Evolutionary conservation across 2,329 filamentous ascomycete genomes (phyloP).

Genomic region (Cryphonectria japonica): DNA sequence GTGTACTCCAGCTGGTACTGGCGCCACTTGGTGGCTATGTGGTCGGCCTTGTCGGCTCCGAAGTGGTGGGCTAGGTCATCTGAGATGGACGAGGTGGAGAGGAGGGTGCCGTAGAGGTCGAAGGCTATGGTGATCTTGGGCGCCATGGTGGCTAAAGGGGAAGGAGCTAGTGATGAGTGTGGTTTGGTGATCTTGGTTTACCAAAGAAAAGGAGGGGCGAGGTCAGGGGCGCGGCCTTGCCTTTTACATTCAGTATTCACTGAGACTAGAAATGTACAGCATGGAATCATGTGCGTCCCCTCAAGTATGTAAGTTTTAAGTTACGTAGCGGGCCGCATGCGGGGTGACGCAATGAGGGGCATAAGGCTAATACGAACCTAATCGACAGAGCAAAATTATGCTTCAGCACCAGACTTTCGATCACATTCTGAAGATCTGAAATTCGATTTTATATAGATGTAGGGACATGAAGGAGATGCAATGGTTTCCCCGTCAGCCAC

Average conservation of each 20-base stretch:
- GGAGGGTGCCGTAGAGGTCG: constrained; percentile 75
- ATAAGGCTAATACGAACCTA: neutral
- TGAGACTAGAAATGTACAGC: neutral
- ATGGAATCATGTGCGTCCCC: neutral
- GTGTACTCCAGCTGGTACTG: constrained; percentile 77
- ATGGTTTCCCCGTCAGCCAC: neutral
- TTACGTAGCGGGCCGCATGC: constrained; percentile 8
- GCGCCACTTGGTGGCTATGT: constrained; percentile 65
- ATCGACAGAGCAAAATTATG: neutral
- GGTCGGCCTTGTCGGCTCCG: constrained; percentile 54
- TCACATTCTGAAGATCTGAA: too few species aligned
- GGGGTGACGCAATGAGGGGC: constrained; percentile 26
- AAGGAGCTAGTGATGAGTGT: neutral
- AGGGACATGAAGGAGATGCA: too few species aligned
- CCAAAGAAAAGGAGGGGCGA: neutral
- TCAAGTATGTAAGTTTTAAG: neutral
- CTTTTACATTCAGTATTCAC: neutral
- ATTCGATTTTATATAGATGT: too few species aligned
- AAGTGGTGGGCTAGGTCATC: constrained; percentile 60
- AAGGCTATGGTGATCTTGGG: constrained; percentile 62
- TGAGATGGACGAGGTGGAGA: constrained; percentile 72
- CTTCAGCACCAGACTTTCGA: neutral
- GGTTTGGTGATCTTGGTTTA: neutral
- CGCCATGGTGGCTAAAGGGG: neutral
- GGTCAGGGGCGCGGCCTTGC: neutral